Evolutionary conservation across 306 rosid species (phyloP).

Genomic region (Pueraria montana): DNA sequence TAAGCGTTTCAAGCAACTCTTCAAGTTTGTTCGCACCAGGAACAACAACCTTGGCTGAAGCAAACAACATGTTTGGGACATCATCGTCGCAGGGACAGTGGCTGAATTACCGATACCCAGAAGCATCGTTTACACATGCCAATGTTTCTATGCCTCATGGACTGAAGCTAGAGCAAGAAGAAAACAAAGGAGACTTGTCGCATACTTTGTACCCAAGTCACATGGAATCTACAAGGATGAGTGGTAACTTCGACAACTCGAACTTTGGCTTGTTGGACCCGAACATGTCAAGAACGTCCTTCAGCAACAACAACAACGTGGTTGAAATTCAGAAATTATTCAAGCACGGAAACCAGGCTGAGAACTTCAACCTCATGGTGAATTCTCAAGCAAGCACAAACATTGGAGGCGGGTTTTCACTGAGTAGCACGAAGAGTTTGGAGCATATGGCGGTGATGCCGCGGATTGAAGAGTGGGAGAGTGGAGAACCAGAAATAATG

Average conservation of each 20-base stretch:
- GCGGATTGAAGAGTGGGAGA: conserved; percentile 11
- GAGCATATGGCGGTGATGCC: conserved; percentile 8
- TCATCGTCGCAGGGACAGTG: conserved; percentile 59
- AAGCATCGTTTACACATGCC: conserved; percentile 23
- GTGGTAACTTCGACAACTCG: conserved; percentile 38
- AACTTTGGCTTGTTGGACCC: conserved; percentile 52
- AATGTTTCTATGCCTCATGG: conserved; percentile 36
- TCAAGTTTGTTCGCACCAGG: conserved; percentile 38
- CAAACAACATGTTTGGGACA: conserved; percentile 57
- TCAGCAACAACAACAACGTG: background rate
- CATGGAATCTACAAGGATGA: conserved; percentile 67
- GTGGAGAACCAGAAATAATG: background rate
- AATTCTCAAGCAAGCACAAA: background rate
- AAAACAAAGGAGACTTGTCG: conserved; percentile 59
- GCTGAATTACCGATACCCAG: conserved; percentile 54
- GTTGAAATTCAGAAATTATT: conserved; percentile 36
- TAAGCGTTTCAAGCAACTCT: conserved; percentile 2
- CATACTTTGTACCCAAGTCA: conserved; percentile 60
- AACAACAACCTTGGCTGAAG: conserved; percentile 42
- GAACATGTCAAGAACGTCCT: conserved; percentile 4
- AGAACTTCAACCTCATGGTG: conserved; percentile 45
- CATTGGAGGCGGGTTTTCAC: conserved; percentile 25
- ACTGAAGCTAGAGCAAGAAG: conserved; percentile 63
- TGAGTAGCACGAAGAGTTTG: background rate
- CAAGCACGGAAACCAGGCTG: conserved; percentile 41